A percentile compares a stretch with the other conserved stretches of the same genome.
Evolutionary conservation across 176 grass and related monocot species (phyloP).

Genomic region (Avena insularis): DNA sequence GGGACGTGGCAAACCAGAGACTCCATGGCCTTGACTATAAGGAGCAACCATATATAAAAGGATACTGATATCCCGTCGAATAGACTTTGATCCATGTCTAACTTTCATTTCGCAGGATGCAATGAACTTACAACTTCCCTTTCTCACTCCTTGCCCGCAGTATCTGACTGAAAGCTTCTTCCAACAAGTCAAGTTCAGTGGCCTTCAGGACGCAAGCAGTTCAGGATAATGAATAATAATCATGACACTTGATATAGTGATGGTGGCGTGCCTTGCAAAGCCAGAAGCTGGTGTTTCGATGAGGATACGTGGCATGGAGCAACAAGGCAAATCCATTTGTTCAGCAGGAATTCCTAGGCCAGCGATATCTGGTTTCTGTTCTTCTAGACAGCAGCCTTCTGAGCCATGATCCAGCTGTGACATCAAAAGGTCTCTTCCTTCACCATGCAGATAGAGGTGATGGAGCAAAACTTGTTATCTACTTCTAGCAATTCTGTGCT

Average conservation of each 20-base stretch:
- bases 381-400: not conserved
- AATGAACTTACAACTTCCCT: not conserved
- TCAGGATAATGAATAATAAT: not conserved
- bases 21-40: not conserved
- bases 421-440: not conserved
- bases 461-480: not conserved
- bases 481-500: not conserved
- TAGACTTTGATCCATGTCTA: constrained; percentile 5
- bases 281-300: not conserved
- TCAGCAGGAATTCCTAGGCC: not conserved
- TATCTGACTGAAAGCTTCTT: not conserved
- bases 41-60: not conserved
- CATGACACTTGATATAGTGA: not conserved
- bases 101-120: not conserved
- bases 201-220: not conserved
- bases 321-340: not conserved
- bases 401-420: not conserved
- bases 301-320: not conserved
- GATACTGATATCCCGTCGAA: not conserved
- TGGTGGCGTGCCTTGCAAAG: not conserved
- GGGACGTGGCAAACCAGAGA: not conserved
- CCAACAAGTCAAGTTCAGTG: not conserved
- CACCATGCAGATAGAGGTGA: too few relatives aligned
- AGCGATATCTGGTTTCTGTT: not conserved
- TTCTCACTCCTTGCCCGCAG: not conserved